Evolutionary conservation across 208 protist genomes (phyloP).

Genomic region (Leishmania guyanensis): DNA sequence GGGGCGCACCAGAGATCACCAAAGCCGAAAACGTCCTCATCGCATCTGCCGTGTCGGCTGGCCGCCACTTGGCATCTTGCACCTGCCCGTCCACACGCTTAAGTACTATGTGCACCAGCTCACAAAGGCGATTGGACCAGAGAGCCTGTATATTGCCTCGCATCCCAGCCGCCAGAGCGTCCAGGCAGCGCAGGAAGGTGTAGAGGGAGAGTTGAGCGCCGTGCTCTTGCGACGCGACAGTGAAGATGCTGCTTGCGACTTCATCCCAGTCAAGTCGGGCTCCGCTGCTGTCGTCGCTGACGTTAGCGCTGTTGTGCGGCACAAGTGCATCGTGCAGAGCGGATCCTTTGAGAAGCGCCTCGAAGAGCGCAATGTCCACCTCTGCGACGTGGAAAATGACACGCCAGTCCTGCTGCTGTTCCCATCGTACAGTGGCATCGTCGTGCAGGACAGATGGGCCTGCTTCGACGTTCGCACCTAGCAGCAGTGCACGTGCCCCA

Average conservation of each 20-base stretch:
- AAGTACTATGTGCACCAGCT: slow-evolving; percentile 8
- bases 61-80: not conserved
- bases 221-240: not conserved
- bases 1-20: not conserved
- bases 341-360: slow-evolving; percentile 4
- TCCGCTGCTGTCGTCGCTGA: not conserved
- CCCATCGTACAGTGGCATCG: not conserved
- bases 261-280: slow-evolving; percentile 18
- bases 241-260: slow-evolving; percentile 1
- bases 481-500: slow-evolving; percentile 8
- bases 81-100: slow-evolving; percentile 3
- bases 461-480: not conserved
- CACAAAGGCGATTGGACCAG: slow-evolving; percentile 6
- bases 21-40: slow-evolving; percentile 1
- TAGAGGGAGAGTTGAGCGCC: slow-evolving; percentile 12
- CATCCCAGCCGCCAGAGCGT: slow-evolving; percentile 20
- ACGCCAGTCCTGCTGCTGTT: slow-evolving; percentile 12
- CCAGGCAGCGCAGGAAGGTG: slow-evolving; percentile 22
- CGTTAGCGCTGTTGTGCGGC: not conserved
- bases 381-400: slow-evolving; percentile 20
- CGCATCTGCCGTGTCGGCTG: not conserved
- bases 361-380: slow-evolving; percentile 16
- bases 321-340: slow-evolving; percentile 5
- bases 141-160: not conserved
- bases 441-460: not conserved